Conservation (phyloP, 768 basidiomycete genomes). For the Terana coerulea region DNA sequence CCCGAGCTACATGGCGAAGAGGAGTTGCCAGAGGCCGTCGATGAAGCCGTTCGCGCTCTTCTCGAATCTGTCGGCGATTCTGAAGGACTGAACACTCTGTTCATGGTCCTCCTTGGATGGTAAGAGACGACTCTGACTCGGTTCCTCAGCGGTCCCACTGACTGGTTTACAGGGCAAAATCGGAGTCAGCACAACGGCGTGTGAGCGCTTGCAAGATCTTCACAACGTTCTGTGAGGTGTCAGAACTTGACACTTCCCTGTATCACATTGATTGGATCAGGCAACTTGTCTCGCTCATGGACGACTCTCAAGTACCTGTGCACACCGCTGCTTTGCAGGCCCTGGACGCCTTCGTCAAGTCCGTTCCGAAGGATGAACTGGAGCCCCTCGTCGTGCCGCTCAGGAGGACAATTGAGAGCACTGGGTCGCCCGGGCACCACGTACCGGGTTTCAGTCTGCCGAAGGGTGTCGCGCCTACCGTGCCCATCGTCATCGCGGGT, state of each 20-base stretch:
- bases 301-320: slow-evolving; percentile 71
- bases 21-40: slow-evolving; percentile 65
- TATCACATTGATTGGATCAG: slow-evolving; percentile 96
- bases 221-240: slow-evolving; percentile 77
- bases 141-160: neutral
- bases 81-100: slow-evolving; percentile 87
- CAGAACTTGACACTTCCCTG: slow-evolving; percentile 73
- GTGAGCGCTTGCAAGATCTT: slow-evolving; percentile 79
- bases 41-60: slow-evolving; percentile 71
- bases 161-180: slow-evolving; percentile 62
- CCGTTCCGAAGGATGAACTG: slow-evolving; percentile 87
- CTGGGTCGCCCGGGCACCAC: slow-evolving; percentile 67
- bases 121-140: slow-evolving; percentile 31
- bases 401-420: slow-evolving; percentile 81
- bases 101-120: slow-evolving; percentile 89
- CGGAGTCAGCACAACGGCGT: slow-evolving; percentile 64
- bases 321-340: slow-evolving; percentile 81
- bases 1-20: slow-evolving; percentile 51
- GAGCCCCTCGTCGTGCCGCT: slow-evolving; percentile 89
- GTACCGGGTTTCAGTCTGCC: slow-evolving; percentile 86
- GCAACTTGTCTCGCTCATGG: slow-evolving; percentile 77
- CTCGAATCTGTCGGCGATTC: slow-evolving; percentile 76
- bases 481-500: slow-evolving; percentile 88
- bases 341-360: slow-evolving; percentile 85
- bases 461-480: slow-evolving; percentile 79